Evolutionary conservation across 768 basidiomycete genomes (phyloP), one percentile per base, ranked within the genome.

Genomic region (Brasilioporus rufonigricans): DNA sequence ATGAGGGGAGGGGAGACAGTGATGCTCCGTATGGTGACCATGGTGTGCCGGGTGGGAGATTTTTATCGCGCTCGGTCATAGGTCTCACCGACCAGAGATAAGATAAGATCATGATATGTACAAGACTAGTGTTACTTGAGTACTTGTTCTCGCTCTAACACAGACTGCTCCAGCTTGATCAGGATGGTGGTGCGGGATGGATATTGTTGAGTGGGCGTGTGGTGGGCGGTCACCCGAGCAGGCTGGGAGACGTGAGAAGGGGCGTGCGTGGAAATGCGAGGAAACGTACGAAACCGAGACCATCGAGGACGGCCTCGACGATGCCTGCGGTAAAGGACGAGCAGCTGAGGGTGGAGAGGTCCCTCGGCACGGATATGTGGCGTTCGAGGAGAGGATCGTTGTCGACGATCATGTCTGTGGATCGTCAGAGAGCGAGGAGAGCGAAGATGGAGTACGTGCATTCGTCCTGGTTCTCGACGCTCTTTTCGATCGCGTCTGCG

Each of bases 321-420:
- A 99, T 86, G 1, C 97, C 97, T 12, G 97, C 97, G 0, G 93
- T 93, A 67, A 96, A 90, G 3, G 97, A 98, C n/a, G 93, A 97
- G 66, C 94, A 98, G 63, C 90, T 95, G 36, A 99, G 79, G 64
- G 90, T 86, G 64, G 86, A 91, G 84, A 99, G 86, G 67, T 99
- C 97, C 62, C 84, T 85, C 21, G 97, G 97, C 14, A 98, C 90
- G 29, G 93, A 93, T 57, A 99, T 92, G 61, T 92, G 80, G 55
- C 92, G 85, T 58, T 97, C 95, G 59, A 98, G 79, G 21, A 87
- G 82, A 12, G 97, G 95, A 66, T 95, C 91, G 70, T 99, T 98
- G 78, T 98, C 90, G 56, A 96, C 89, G 60, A 99, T 90, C 97
- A 98, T 98, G 73, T 98, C 93, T 96, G 60, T 31, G 21, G 23